Conservation (phyloP, 805 yeast genomes). For the Saturnispora halmiae region DNA sequence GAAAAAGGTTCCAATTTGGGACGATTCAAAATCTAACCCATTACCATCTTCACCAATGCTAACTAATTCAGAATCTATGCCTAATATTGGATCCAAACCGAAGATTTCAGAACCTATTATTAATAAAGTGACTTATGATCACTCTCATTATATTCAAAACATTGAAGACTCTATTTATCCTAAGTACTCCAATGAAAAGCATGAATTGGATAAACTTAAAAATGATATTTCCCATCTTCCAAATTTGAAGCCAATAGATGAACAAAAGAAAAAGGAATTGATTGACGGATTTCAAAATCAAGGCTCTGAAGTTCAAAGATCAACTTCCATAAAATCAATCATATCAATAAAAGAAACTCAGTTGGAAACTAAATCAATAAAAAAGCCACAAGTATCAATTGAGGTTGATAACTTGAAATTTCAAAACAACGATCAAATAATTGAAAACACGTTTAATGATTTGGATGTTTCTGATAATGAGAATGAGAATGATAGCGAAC, state of each 20-base stretch:
- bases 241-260: conserved; percentile 10
- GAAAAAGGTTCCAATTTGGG: conserved; percentile 4
- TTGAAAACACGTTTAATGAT: conserved; percentile 12
- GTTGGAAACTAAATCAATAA: conserved; percentile 18
- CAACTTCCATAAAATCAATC: conserved; percentile 22
- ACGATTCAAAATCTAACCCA: conserved; percentile 20
- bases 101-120: too few relatives aligned
- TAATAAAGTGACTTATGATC: conserved; percentile 20
- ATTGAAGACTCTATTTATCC: conserved; percentile 17
- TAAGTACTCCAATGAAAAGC: conserved; percentile 8
- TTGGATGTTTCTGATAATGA: conserved; percentile 3
- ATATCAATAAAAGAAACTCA: conserved; percentile 25
- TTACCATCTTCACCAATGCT: conserved; percentile 34
- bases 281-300: conserved; percentile 20
- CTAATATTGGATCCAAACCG: conserved; percentile 23
- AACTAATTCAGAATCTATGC: conserved; percentile 29
- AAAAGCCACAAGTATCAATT: conserved; percentile 14
- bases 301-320: conserved; percentile 21
- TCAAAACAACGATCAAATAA: conserved; percentile 16
- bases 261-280: conserved; percentile 5
- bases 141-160: conserved; percentile 24
- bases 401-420: conserved; percentile 20
- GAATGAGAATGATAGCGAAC: neutral
- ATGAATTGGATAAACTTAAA: conserved; percentile 14
- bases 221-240: conserved; percentile 11